Conservation (phyloP, 208 protist species). For the Trypanosoma boissoni region DNA sequence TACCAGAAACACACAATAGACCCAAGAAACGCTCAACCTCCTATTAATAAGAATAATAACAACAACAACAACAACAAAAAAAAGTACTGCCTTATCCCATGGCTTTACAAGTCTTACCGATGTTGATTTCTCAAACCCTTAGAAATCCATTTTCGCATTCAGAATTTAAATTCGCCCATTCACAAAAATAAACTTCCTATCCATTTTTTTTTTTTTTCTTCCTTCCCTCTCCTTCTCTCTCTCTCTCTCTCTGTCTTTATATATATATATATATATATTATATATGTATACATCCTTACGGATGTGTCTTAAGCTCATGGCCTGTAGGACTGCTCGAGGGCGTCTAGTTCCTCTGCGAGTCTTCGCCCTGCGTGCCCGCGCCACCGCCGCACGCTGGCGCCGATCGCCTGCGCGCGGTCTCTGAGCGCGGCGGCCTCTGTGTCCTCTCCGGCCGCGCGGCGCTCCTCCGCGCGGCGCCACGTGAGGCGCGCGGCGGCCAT, state of each 20-base stretch:
- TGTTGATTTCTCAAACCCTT: too few relatives aligned
- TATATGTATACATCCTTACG: background rate
- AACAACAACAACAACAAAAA: conserved; percentile 2
- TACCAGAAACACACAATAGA: too few relatives aligned
- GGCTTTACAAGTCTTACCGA: too few relatives aligned
- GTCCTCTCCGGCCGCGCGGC: conserved; percentile 8
- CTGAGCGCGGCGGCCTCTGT: conserved; percentile 19
- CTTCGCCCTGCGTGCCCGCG: conserved; percentile 23
- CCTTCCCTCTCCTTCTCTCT: background rate
- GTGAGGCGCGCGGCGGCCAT: conserved; percentile 29
- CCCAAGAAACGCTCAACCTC: background rate
- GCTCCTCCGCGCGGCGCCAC: conserved; percentile 21
- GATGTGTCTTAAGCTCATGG: conserved; percentile 2
- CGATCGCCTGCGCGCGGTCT: conserved; percentile 47
- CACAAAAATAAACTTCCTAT: too few relatives aligned
- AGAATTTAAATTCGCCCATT: too few relatives aligned
- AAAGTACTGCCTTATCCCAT: conserved; percentile 11
- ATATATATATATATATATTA: conserved; percentile 19
- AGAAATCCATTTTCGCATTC: too few relatives aligned
- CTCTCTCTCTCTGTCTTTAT: conserved; percentile 14
- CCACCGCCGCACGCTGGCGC: conserved; percentile 56
- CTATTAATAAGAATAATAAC: background rate
- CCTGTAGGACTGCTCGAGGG: conserved; percentile 11
- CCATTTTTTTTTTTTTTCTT: conserved; percentile 13
- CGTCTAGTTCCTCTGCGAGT: conserved; percentile 26